These are phyloP conservation scores for Ruellia speciosa DNA, from an alignment of 305 asterid genomes.

Conservation along the genomic window DNA sequence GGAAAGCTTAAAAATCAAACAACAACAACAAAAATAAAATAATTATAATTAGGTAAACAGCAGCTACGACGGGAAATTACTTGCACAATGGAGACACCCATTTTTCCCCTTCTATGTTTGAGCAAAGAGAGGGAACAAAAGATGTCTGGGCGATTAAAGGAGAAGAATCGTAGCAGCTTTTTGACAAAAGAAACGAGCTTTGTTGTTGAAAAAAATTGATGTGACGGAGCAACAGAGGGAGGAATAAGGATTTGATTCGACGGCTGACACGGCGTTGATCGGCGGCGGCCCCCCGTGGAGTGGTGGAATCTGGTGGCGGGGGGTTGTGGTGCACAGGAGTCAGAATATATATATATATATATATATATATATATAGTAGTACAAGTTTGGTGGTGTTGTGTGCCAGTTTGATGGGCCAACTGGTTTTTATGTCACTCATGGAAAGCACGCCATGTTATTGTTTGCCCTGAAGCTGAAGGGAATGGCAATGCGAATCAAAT, in stretches of 20 bases:
- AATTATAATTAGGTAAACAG: neutral
- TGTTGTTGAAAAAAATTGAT: too few relatives aligned
- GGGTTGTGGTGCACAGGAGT: neutral
- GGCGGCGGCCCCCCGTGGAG: neutral
- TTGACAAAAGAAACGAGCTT: too few relatives aligned
- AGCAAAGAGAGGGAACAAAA: neutral
- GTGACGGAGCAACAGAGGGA: too few relatives aligned
- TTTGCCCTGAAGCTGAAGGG: too few relatives aligned
- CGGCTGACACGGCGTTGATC: neutral
- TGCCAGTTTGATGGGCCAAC: too few relatives aligned
- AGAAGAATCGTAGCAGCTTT: neutral
- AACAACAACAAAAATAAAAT: neutral
- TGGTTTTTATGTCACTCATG: too few relatives aligned
- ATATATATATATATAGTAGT: too few relatives aligned
- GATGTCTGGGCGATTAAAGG: neutral
- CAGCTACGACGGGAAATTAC: slow-evolving; percentile 30
- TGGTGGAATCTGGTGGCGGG: neutral
- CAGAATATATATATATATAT: too few relatives aligned
- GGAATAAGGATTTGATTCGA: neutral
- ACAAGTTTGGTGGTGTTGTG: too few relatives aligned
- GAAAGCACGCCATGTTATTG: too few relatives aligned
- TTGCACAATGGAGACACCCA: slow-evolving; percentile 63
- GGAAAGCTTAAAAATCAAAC: slow-evolving; percentile 5
- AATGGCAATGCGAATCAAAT: too few relatives aligned
- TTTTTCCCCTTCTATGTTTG: slow-evolving; percentile 8